Evolutionary conservation across 2,329 filamentous ascomycete species (phyloP).

Genomic region (Teratosphaeria zuluensis): DNA sequence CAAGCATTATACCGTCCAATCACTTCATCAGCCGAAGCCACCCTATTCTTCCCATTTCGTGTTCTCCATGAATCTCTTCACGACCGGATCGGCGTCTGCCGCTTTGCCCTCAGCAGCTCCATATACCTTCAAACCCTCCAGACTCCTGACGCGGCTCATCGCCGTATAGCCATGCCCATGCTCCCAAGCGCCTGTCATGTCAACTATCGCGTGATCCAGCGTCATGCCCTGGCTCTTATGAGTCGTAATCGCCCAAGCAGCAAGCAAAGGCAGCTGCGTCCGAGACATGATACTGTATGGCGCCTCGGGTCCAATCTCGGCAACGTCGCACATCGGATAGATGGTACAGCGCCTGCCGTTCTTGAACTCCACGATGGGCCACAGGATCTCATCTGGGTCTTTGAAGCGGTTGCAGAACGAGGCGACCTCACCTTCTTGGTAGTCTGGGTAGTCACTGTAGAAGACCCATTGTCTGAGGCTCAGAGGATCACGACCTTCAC

Average conservation of each 20-base stretch:
- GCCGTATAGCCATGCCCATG: constrained; percentile 54
- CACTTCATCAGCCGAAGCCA: neutral
- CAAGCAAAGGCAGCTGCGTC: constrained; percentile 51
- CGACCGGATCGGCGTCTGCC: constrained; percentile 18
- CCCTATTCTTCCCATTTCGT: neutral
- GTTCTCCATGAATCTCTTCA: constrained; percentile 24
- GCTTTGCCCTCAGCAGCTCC: constrained; percentile 20
- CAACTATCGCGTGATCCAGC: constrained; percentile 46
- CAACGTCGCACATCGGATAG: constrained; percentile 40
- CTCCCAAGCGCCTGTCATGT: constrained; percentile 44
- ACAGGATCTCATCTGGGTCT: neutral
- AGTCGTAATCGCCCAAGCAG: constrained; percentile 53
- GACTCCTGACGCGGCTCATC: constrained; percentile 44
- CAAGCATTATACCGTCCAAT: neutral
- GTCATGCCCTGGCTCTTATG: constrained; percentile 56
- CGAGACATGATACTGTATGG: constrained; percentile 42
- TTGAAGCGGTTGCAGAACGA: neutral
- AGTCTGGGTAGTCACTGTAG: neutral
- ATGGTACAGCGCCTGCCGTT: constrained; percentile 23
- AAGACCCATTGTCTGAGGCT: neutral
- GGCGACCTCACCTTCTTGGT: neutral
- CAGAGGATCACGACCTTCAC: neutral
- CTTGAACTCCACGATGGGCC: neutral
- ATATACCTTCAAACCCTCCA: constrained; percentile 38
- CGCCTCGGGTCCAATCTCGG: constrained; percentile 34